Evolutionary conservation across 2,329 filamentous ascomycete species (phyloP), one percentile per base, ranked within the genome.

Genomic region (Epichloe scottii): DNA sequence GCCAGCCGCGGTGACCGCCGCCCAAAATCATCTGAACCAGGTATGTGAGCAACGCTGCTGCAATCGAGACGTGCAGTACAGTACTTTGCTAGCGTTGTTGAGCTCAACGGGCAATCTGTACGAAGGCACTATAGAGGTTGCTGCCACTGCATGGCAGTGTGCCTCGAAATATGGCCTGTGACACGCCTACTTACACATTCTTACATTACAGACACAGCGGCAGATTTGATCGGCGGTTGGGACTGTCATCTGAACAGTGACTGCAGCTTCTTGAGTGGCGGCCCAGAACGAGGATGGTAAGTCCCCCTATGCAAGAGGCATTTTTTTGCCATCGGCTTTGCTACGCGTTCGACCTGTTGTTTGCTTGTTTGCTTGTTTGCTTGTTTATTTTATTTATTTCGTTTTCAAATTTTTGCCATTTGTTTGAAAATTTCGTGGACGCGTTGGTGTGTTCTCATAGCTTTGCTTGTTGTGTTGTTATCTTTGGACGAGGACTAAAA

Each of bases 251-350:
- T 79, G 49, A 91, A 95, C 69, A 89, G 89, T 15, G 88, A 95
- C 65, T 95, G 89, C 62, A 83, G 78, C 53, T 95, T 91, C 67
- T 71, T 97, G 57, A 80, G 75, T 50, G 77, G 78, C 50, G 91
- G 91, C 7, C 84, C 86, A 60, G 91, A 97, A 68, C 77, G 90
- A 71, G 89, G 89, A 63, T 97, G 91, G 89, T 93, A 61, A 65
- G 77, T 73, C 2, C 17, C 14, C 26, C 33, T 30, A 12, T 48
- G 19, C 19, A 10, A 14, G n/a, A 26, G 15, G n/a, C 38, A 33
- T 30, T 3, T 34, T 34, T 46, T 30, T 40, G 41, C 42, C 19
- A 37, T 34, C 30, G 21, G 12, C 3, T 21, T 23, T 14, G n/a
- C 40, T 19, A 15, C n/a, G 40, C 40, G 17, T 42, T 19, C 7